Evolutionary conservation across 1,284 basidiomycete genomes (phyloP), one percentile per base, ranked within the genome.

Genomic region (Phlebopus sp.): DNA sequence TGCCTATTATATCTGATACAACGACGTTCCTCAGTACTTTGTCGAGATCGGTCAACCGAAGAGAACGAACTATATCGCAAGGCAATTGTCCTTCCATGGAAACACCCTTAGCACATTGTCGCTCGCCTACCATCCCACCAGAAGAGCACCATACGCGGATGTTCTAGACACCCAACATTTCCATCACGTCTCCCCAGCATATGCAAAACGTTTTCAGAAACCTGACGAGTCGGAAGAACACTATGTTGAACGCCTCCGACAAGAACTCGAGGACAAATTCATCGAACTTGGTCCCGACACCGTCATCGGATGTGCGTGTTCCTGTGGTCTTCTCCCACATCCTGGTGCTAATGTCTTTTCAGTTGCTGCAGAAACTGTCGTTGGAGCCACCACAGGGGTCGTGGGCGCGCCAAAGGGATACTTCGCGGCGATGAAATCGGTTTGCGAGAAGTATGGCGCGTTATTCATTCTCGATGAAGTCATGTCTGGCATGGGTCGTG

Each of bases 401-500:
- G 72, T 89, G 3, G 65, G 84, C 30, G 81, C 89, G 8, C 89
- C 88, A 1, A 86, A 84, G 57, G 89, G 87, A 2, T 90, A 91
- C 59, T 86, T 90, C 59, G 80, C 79, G 63, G 87, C 86, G 4
- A 90, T 93, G 80, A 90, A 89, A 59, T 80, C 80, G 6, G 86
- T 94, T n/a, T 92, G 91, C 59, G 79, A 90, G 45, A 89, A 88
- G 60, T 86, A 92, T 55, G 91, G 87, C 5, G 88, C 86, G 1
- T 68, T 94, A n/a, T 84, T 93, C 63, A 88, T 92, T 38, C 76
- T 92, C 36, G 91, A 94, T 60, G 91, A 94, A 68, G 80, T 86
- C 52, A 87, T 87, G 92, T 84, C 84, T 59, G 90, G 90, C 27
- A 90, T 92, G 84, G 90, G 89, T 37, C 81, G 90, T 81, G 66